Conservation (phyloP, 371 early-diverging fungal species). For the Mortierella sp. region DNA sequence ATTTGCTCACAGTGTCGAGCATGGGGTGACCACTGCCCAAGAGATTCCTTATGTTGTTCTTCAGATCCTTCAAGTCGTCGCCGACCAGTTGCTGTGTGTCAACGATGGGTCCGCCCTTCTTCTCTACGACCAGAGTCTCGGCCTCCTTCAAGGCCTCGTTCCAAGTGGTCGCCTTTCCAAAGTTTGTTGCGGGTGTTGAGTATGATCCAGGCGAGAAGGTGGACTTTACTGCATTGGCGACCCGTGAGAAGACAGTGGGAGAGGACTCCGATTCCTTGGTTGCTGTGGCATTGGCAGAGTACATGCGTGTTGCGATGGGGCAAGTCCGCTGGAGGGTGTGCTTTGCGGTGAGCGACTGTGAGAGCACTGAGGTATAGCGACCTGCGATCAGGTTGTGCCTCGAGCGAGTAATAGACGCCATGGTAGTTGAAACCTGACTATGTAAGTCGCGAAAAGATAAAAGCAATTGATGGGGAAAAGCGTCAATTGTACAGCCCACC, state of each 20-base stretch:
- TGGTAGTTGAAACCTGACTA: slow-evolving; percentile 3
- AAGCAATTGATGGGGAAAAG: background rate
- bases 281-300: slow-evolving; percentile 26
- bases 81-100: slow-evolving; percentile 78
- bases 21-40: slow-evolving; percentile 90
- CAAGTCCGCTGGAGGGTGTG: slow-evolving; percentile 10
- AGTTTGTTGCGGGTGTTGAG: slow-evolving; percentile 48
- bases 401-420: slow-evolving; percentile 32
- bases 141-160: slow-evolving; percentile 69
- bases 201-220: slow-evolving; percentile 57
- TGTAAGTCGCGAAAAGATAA: background rate
- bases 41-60: slow-evolving; percentile 88
- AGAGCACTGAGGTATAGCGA: slow-evolving; percentile 19
- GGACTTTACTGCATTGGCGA: slow-evolving; percentile 52
- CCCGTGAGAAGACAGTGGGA: slow-evolving; percentile 41
- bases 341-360: slow-evolving; percentile 11
- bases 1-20: slow-evolving; percentile 87
- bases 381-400: slow-evolving; percentile 14
- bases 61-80: slow-evolving; percentile 84
- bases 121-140: slow-evolving; percentile 62
- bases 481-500: background rate
- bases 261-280: slow-evolving; percentile 13
- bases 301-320: slow-evolving; percentile 22
- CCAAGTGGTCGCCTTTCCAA: slow-evolving; percentile 60
- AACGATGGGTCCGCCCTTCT: slow-evolving; percentile 60